Base-by-base conservation (phyloP, 345 rosid species). In the Moringa oleifera region DNA sequence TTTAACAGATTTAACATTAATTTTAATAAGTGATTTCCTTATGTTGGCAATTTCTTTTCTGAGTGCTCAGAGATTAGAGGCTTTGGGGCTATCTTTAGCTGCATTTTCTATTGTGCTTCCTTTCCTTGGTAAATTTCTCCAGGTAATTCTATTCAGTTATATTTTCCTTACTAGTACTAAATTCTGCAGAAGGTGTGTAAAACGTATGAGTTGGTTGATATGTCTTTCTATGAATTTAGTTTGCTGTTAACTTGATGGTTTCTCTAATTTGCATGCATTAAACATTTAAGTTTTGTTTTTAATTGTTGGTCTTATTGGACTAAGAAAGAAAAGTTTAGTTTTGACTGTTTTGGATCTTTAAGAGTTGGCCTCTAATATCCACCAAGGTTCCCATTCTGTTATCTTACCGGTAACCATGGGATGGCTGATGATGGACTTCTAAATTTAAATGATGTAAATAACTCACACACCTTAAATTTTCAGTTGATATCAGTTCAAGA, bases 81-180 rank as follows among this genome's bases (percentile, higher is more conserved):
- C 74, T 56, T 61, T 90, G 72, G 96, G 94, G 6, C 75, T 83
- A 66, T 79, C 86, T 57, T 58, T 90, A 33, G 89, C 88, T 62
- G 89, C 86, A 52, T 90, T 87, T 66, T 85, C 94, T 2, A 58
- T 79, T 16, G 74, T 84, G 49, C 81, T 87, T 57, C 96, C 94
- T 46, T 85, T 79, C 77, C 51, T 87, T 65, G 96, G 94, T 51
- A 87, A 83, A 45, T 87, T 89, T 61, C 96, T 90, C 19, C 84
- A 81, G 86, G 94, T 89, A 56, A 21, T 6, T 21, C 37, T 20
- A 0, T 20, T 71, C 37, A 36, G 31, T 25, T 70, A 23, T 36
- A 41, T 9, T 41, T 4, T 5, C 47, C 47, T 41, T 5, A 41
- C 47, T 41, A 41, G 17, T 41, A 15, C 37, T 4, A 33, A 4